Evolutionary conservation across 1,284 basidiomycete species (phyloP), one percentile per base, ranked within the genome.

Genomic region (Peniophora sp.): DNA sequence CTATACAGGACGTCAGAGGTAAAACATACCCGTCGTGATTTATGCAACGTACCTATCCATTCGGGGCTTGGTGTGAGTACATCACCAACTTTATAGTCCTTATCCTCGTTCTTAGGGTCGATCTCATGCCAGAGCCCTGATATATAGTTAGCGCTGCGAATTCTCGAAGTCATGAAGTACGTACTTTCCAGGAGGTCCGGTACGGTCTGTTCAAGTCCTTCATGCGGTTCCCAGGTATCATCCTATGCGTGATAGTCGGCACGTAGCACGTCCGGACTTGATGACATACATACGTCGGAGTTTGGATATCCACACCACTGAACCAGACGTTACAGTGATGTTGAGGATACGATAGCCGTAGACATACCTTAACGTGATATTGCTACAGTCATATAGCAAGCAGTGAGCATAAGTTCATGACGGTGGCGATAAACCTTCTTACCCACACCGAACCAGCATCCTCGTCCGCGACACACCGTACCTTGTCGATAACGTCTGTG

Each of bases 221-320:
- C 64, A 47, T 70, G 62, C 5, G 84, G 85, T 51, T 86, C 85
- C 84, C 84, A 86, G 54, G 84, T 87, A 52, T 27, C 48, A 24
- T 18, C 32, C 41, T 17, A 27, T 1, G 22, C 46, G 52, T 34
- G n/a, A 32, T 5, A 32, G 27, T 32, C 27, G 27, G 6, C 23
- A 56, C 41, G n/a, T n/a, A n/a, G n/a, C n/a, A n/a, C n/a, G n/a
- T n/a, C 32, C 18, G 22, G 43, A 48, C 12, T 15, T n/a, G 22
- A 23, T 48, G 53, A 76, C 78, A 68, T 81, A 52, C 80, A 71
- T 1, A 69, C 65, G 24, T 69, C 70, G 0, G 72, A 74, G n/a
- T n/a, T 50, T 62, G 65, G 27, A 58, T 82, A 84, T 20, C 15
- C 48, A 23, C 9, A 35, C 15, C 24, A 47, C 11, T 23, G 11